phyloP scores from a whole-genome alignment of 1,139 yeast genomes.

The Saccharomyces hybrid region DNA sequence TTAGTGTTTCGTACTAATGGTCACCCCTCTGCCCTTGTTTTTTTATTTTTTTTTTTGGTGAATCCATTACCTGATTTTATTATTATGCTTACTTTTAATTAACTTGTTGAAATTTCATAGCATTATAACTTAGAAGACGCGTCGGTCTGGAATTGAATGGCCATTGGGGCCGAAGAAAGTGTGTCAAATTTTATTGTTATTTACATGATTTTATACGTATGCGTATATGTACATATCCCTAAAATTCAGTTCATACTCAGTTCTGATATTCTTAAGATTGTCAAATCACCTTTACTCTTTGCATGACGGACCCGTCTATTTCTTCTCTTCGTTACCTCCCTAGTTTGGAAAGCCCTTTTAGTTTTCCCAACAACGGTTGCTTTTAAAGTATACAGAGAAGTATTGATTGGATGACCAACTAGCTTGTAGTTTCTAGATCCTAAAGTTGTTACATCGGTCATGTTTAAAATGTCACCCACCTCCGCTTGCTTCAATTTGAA shows the following conservation, averaged over 20 bases:
- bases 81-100: not conserved
- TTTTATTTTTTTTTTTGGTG: not conserved
- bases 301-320: conserved; percentile 77
- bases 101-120: not conserved
- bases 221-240: not conserved
- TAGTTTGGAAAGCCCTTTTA: conserved; percentile 66
- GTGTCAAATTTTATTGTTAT: not conserved
- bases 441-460: conserved; percentile 69
- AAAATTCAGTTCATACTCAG: conserved; percentile 39
- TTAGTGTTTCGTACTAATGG: not conserved
- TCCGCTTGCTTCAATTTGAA: conserved; percentile 64
- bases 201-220: not conserved
- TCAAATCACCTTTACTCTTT: conserved; percentile 69
- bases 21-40: not conserved
- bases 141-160: not conserved
- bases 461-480: conserved; percentile 69
- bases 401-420: conserved; percentile 46
- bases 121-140: not conserved
- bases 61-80: not conserved
- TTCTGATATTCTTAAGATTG: conserved; percentile 74
- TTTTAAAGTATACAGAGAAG: conserved; percentile 48
- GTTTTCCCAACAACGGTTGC: conserved; percentile 86
- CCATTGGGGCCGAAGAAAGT: not conserved
- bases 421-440: conserved; percentile 82
- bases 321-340: conserved; percentile 65